phyloP scores from a whole-genome alignment of 2,329 filamentous ascomycete species.

The Metarhizium sp. region DNA sequence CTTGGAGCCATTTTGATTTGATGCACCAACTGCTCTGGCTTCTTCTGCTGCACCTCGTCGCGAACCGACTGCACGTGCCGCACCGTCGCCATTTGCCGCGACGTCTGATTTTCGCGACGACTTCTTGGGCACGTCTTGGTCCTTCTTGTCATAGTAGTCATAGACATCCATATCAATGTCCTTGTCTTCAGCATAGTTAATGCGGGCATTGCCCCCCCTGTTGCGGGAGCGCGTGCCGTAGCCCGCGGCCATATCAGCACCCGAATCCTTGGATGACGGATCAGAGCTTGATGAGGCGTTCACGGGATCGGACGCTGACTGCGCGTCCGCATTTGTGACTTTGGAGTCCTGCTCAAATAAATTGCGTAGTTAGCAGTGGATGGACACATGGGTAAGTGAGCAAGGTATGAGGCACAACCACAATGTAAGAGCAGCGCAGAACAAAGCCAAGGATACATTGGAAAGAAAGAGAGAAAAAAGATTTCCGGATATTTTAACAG shows the following conservation, averaged over 20 bases:
- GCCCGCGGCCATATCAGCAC: constrained; percentile 48
- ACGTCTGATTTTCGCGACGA: constrained; percentile 36
- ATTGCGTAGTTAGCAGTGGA: neutral
- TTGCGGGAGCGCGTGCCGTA: constrained; percentile 95
- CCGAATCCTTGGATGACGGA: constrained; percentile 37
- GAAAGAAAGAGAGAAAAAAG: neutral
- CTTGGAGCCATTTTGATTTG: constrained; percentile 25
- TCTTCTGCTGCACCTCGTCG: constrained; percentile 34
- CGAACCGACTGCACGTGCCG: constrained; percentile 24
- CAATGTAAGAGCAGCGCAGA: constrained; percentile 2
- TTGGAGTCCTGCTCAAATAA: constrained; percentile 21
- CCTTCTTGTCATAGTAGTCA: constrained; percentile 55
- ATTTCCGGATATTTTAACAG: too few species aligned
- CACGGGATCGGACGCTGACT: constrained; percentile 29
- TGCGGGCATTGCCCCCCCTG: constrained; percentile 66
- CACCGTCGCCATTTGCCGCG: constrained; percentile 26
- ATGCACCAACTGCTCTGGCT: constrained; percentile 22
- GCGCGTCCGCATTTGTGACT: constrained; percentile 23
- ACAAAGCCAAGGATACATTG: neutral
- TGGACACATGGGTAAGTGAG: neutral
- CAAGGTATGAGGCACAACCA: neutral
- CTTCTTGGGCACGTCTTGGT: constrained; percentile 46
- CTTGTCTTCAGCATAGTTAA: constrained; percentile 92
- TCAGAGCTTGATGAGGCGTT: constrained; percentile 39
- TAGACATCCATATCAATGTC: constrained; percentile 82